Conservation (phyloP, 2,329 filamentous ascomycete species). For the Corinectria fuckeliana region DNA sequence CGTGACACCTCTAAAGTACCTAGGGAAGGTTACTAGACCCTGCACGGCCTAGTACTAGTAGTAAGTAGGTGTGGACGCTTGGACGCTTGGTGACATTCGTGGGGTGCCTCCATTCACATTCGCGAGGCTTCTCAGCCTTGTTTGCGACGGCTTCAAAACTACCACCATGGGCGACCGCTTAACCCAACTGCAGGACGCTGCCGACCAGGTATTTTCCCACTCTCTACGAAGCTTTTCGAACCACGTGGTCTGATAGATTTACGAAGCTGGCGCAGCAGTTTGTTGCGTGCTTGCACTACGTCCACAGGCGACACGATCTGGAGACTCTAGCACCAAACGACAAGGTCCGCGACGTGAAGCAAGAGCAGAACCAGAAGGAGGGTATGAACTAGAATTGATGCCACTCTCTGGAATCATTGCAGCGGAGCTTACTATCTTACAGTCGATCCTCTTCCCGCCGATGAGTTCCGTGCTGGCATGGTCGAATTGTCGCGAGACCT, state of each 20-base stretch:
- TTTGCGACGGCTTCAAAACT: conserved; percentile 5
- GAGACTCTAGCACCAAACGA: conserved; percentile 64
- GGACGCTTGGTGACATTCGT: not conserved
- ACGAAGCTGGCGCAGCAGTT: conserved; percentile 72
- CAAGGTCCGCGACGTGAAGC: conserved; percentile 64
- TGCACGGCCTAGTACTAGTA: not conserved
- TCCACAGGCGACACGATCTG: conserved; percentile 72
- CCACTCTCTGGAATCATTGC: not conserved
- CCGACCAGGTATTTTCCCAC: conserved; percentile 70
- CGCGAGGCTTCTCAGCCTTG: conserved; percentile 6
- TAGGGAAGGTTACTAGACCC: too few species aligned
- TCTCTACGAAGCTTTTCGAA: not conserved
- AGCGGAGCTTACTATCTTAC: conserved; percentile 9
- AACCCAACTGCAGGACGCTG: conserved; percentile 84
- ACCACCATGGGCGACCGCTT: conserved; percentile 74
- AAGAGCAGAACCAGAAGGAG: conserved; percentile 58
- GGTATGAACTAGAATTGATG: conserved; percentile 42
- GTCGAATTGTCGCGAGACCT: conserved; percentile 78
- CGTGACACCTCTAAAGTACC: conserved; percentile 28
- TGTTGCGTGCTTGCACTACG: conserved; percentile 69
- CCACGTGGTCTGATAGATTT: conserved; percentile 6
- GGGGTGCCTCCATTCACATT: conserved; percentile 6
- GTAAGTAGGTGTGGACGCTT: too few species aligned
- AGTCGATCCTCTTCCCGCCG: conserved; percentile 68
- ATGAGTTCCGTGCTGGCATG: conserved; percentile 71